Conservation (phyloP, 495 filamentous ascomycete species). For the Penicillium turbatum region DNA sequence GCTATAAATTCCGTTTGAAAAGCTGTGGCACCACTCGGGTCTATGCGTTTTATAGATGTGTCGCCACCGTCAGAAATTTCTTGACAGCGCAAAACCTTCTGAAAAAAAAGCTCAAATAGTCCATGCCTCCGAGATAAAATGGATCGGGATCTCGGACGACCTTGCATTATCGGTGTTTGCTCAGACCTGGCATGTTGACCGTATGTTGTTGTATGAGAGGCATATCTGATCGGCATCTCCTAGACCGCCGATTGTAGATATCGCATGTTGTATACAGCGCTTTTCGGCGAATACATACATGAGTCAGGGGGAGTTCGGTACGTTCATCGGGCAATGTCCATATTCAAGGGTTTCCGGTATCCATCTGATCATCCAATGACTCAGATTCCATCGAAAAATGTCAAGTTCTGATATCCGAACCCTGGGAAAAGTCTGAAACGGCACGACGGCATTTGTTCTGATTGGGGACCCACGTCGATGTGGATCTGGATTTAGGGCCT, state of each 20-base stretch:
- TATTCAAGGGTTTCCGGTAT: too few species aligned
- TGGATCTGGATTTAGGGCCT: background rate
- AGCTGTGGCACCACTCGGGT: conserved; percentile 1
- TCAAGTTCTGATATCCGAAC: background rate
- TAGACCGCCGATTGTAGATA: background rate
- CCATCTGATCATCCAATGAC: too few species aligned
- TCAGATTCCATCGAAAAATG: too few species aligned
- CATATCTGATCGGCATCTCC: background rate
- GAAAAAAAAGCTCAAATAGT: background rate
- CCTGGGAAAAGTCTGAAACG: background rate
- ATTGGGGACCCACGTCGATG: background rate
- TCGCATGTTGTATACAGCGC: background rate
- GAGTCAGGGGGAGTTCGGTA: background rate
- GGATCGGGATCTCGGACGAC: background rate
- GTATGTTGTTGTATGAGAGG: background rate
- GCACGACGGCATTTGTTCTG: background rate
- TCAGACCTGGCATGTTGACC: background rate
- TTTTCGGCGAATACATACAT: background rate
- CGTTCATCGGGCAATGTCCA: background rate
- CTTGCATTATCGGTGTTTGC: background rate
- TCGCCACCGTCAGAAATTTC: conserved; percentile 7
- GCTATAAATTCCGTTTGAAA: background rate
- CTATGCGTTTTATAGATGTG: background rate
- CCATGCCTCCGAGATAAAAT: background rate
- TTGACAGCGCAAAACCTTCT: background rate